phyloP scores from a whole-genome alignment of 768 basidiomycete genomes.

The Cystofilobasidium bisporidii region DNA sequence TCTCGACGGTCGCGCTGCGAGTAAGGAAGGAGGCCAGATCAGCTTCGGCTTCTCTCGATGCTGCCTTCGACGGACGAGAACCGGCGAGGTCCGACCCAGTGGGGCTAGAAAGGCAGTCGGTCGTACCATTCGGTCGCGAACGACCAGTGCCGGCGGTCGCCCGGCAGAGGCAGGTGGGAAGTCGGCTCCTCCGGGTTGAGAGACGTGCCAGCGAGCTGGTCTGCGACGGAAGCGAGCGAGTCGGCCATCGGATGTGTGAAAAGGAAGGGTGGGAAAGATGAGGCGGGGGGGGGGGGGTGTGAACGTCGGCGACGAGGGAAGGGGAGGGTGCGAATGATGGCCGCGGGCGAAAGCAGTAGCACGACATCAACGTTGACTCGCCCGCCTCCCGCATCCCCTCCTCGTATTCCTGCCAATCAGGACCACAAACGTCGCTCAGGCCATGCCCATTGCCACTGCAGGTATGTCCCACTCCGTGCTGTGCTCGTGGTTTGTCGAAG shows the following conservation, averaged over 20 bases:
- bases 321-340: no score
- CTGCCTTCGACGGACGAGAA: no score
- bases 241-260: not conserved
- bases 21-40: not conserved
- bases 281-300: not conserved
- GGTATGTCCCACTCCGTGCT: not conserved
- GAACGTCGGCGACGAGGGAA: not conserved
- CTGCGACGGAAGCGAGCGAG: not conserved
- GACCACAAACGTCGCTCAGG: not conserved
- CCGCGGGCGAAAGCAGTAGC: not conserved
- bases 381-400: not conserved
- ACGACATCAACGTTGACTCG: not conserved
- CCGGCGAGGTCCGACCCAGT: not conserved
- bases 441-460: not conserved
- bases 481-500: no score
- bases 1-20: conserved; percentile 36
- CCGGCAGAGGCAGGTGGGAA: not conserved
- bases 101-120: not conserved
- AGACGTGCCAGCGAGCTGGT: not conserved
- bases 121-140: conserved; percentile 26
- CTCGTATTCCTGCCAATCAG: no score
- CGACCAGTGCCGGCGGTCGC: conserved; percentile 16
- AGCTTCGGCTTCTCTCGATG: no score
- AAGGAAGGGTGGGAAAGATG: no score
- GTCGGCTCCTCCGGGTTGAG: conserved; percentile 5